Percentiles rank a stretch among this genome's conserved stretches.
Evolutionary conservation across 176 grass and related monocot genomes (phyloP).

Genomic region (Hyparrhenia diplandra): DNA sequence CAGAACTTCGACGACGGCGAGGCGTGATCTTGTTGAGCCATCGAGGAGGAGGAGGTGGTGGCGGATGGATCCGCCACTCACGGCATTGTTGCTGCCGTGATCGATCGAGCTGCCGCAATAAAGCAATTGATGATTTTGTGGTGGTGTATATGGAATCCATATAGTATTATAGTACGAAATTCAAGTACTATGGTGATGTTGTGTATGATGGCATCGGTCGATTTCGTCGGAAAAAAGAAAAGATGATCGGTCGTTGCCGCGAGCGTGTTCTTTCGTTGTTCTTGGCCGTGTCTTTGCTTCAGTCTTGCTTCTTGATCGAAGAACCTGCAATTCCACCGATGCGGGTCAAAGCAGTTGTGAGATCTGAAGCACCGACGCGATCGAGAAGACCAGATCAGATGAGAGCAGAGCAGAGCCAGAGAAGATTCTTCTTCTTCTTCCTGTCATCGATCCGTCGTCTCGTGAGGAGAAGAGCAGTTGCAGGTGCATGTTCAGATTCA

Average conservation of each 20-base stretch:
- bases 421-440: not conserved
- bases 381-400: not conserved
- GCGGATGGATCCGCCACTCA: not conserved
- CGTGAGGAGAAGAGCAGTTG: not conserved
- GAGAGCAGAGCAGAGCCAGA: not conserved
- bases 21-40: not conserved
- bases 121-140: slow-evolving; percentile 6
- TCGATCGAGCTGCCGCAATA: slow-evolving; percentile 22
- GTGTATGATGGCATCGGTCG: not conserved
- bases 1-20: slow-evolving; percentile 84
- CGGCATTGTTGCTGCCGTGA: not conserved
- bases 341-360: not conserved
- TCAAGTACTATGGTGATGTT: not conserved
- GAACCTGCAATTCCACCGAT: not conserved
- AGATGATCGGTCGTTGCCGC: not conserved
- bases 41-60: too few species aligned
- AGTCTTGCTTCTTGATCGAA: not conserved
- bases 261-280: not conserved
- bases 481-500: slow-evolving; percentile 35
- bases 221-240: not conserved
- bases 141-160: not conserved
- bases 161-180: not conserved
- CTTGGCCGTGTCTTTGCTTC: not conserved
- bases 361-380: not conserved
- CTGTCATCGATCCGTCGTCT: not conserved